Evolutionary conservation across 495 filamentous ascomycete genomes (phyloP), one percentile per base, ranked within the genome.

Genomic region (Penicillium chermesinum): DNA sequence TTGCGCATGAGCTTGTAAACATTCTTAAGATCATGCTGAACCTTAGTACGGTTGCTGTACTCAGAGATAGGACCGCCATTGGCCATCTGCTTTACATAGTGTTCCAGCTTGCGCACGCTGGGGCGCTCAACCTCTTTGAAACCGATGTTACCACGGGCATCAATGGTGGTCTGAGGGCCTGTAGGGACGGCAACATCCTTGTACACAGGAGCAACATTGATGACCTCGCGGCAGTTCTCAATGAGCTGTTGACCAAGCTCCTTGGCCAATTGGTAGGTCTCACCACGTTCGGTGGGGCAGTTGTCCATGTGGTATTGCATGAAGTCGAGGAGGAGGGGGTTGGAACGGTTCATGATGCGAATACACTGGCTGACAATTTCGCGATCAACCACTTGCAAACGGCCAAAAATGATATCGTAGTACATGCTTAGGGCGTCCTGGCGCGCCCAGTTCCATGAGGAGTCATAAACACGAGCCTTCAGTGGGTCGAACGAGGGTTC

Each of bases 231-330:
- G 76, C 93, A 97, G 69, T 99, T 97, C 59, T 95, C 89, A 56
- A 97, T 96, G 44, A 99, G 82, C 66, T 93, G 87, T 57, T 89
- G 78, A 19, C 89, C 91, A n/a, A 99, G 82, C 67, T 91, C 82
- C 76, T 99, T 95, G 44, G 94, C 93, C 14, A 99, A 82, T 67
- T 91, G 74, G 73, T 99, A 99, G 12, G 94, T 99, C 67, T 99
- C 93, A 41, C 93, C 93, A 13, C 90, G 84, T 54, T 97, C 90
- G 1, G 93, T 90, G 5, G 93, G 93, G 73, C 93, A 97, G 73
- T 96, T 90, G 61, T 99, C 94, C 65, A 99, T 97, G 74, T 99
- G 93, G 55, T 99, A 96, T 57, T 97, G 94, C 93, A 99, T 99
- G 71, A 96, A 97, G 53, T 99, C 91, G 38, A 99, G 78, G 8